A percentile compares a stretch with the other conserved stretches of the same genome.
phyloP scores from a whole-genome alignment of 2,329 filamentous ascomycete genomes.

The Parastagonospora nodorum region DNA sequence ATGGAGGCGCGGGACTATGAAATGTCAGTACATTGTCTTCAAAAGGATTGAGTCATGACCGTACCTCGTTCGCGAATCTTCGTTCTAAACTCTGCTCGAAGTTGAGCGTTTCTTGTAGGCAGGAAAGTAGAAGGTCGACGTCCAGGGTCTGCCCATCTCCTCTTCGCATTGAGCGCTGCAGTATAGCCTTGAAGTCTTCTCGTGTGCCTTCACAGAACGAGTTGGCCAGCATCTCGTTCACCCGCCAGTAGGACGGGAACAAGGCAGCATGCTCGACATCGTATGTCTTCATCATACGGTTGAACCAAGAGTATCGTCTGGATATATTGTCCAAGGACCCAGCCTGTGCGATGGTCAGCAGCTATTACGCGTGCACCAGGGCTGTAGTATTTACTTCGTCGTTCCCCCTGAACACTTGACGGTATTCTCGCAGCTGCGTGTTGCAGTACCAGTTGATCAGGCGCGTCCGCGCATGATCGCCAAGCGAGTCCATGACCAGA shows the following conservation, averaged over 20 bases:
- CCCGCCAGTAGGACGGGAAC: slow-evolving; percentile 86
- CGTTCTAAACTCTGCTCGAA: slow-evolving; percentile 92
- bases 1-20: slow-evolving; percentile 75
- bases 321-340: slow-evolving; percentile 97
- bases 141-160: slow-evolving; percentile 79
- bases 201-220: slow-evolving; percentile 94
- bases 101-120: slow-evolving; percentile 92
- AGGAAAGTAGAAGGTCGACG: slow-evolving; percentile 85
- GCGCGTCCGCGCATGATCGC: slow-evolving; percentile 80
- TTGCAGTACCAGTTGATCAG: slow-evolving; percentile 98
- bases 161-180: slow-evolving; percentile 84
- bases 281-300: slow-evolving; percentile 91
- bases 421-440: slow-evolving; percentile 91
- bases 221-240: slow-evolving; percentile 86
- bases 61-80: slow-evolving; percentile 70
- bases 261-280: slow-evolving; percentile 90
- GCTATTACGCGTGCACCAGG: neutral
- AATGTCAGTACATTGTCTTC: slow-evolving; percentile 18
- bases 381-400: slow-evolving; percentile 65
- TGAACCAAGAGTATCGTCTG: slow-evolving; percentile 93
- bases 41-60: slow-evolving; percentile 3
- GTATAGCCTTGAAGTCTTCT: slow-evolving; percentile 91
- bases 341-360: slow-evolving; percentile 54
- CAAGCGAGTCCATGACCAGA: slow-evolving; percentile 90
- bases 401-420: slow-evolving; percentile 92